Conservation (phyloP, 257 asterid species). For the Cruciata laevipes region DNA sequence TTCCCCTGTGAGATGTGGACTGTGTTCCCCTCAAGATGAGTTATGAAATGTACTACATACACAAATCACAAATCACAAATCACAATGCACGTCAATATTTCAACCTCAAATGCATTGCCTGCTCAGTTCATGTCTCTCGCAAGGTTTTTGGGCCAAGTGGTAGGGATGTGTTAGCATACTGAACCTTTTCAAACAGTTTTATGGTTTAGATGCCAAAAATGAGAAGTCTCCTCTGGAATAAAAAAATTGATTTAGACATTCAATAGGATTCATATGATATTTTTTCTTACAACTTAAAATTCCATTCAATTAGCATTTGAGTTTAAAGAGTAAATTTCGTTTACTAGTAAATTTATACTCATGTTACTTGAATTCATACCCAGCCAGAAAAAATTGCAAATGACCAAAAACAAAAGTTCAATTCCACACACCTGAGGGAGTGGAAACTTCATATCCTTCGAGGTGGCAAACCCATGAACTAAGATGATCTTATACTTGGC, state of each 20-base stretch:
- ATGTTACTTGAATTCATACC: background rate
- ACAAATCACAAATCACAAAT: background rate
- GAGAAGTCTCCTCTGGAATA: background rate
- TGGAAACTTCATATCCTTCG: conserved; percentile 51
- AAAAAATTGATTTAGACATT: background rate
- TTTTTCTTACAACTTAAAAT: background rate
- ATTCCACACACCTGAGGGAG: conserved; percentile 44
- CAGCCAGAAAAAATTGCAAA: conserved; percentile 3
- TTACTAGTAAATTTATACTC: background rate
- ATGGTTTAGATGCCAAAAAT: background rate
- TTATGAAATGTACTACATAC: background rate
- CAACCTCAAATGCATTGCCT: background rate
- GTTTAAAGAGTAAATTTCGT: background rate
- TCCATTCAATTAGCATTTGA: background rate
- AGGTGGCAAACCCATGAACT: conserved; percentile 58
- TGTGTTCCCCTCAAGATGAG: background rate
- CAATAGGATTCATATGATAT: background rate
- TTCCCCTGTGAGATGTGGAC: background rate
- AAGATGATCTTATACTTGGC: conserved; percentile 55
- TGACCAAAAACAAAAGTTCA: conserved; percentile 1
- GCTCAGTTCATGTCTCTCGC: background rate
- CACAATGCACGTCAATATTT: background rate
- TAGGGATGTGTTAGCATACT: background rate
- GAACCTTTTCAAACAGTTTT: background rate
- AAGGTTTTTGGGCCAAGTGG: background rate